phyloP scores from a whole-genome alignment of 2,329 filamentous ascomycete species.

The Penicillium sclerotigenum region DNA sequence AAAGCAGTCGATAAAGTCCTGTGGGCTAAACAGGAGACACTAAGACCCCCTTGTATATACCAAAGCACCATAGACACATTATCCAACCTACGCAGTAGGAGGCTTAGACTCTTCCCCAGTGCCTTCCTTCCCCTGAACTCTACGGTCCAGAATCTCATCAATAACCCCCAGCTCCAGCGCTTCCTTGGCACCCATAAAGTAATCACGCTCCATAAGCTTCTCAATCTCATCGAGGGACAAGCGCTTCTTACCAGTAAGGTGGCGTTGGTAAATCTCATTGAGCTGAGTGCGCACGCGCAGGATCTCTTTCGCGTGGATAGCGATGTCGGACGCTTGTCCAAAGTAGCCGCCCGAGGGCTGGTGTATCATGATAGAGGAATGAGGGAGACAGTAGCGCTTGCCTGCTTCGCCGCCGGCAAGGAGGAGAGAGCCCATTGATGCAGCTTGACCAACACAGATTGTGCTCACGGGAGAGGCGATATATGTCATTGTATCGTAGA shows the following conservation, averaged over 20 bases:
- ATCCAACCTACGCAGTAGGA: constrained; percentile 13
- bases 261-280: constrained; percentile 83
- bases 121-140: constrained; percentile 29
- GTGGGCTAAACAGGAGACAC: background rate
- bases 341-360: constrained; percentile 78
- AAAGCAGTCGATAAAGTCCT: background rate
- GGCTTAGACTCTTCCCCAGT: constrained; percentile 24
- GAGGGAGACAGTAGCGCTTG: constrained; percentile 84
- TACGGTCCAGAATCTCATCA: constrained; percentile 71
- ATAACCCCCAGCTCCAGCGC: constrained; percentile 87
- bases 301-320: constrained; percentile 97
- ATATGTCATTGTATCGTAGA: constrained; percentile 99
- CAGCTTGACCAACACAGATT: constrained; percentile 90
- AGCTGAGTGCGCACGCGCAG: constrained; percentile 78
- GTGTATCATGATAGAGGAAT: constrained; percentile 95
- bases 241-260: constrained; percentile 68
- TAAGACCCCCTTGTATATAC: background rate
- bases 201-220: constrained; percentile 94
- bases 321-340: constrained; percentile 73
- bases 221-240: constrained; percentile 80
- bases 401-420: constrained; percentile 81
- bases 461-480: constrained; percentile 90
- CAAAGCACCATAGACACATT: background rate
- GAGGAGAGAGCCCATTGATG: constrained; percentile 89
- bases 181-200: constrained; percentile 86